Evolutionary conservation across 495 filamentous ascomycete species (phyloP), one percentile per base, ranked within the genome.

Genomic region (Tirmania nivea): DNA sequence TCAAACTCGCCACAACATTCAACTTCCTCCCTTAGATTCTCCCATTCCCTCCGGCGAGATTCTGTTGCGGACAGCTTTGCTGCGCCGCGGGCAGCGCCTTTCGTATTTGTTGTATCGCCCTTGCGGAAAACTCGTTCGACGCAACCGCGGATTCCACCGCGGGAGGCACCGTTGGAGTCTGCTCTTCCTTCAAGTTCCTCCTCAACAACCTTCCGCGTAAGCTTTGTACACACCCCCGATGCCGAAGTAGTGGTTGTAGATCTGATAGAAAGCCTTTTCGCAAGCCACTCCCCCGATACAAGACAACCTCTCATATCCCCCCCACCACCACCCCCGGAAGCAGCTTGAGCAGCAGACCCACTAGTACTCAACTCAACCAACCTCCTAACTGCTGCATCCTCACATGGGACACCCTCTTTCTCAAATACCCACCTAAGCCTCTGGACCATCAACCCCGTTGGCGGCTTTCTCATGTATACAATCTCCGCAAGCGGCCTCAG

Each of bases 201-300:
- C 59, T 95, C 90, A 19, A 95, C 71, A 83, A 90, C 94, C 56
- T 76, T 74, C 48, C 79, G 74, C 1, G 86, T 95, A 49, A 97
- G 65, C 10, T 65, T 49, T 58, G 55, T 52, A 54, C 58, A 55
- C 50, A 62, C 54, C 66, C 48, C 53, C 34, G 48, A 34, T 35
- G 49, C 20, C 35, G 51, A 49, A 8, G 65, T 59, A 8, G 69
- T 71, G 12, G 81, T 76, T 56, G 76, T 74, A 31, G 25, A 31
- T 31, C 4, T 31, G 25, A 31, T 31, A 31, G 25, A 31, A 35
- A 95, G 68, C 59, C 85, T 85, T 34, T 80, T 75, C 35, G 90
- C 89, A 45, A 90, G 84, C 86, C 88, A 95, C 72, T 97, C 88
- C 31, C 84, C 85, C 8, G 89, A 83, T 9, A 97, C 90, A 71